Evolutionary conservation across 2,329 filamentous ascomycete genomes (phyloP).

Genomic region (Neopestalotiopsis rosae): DNA sequence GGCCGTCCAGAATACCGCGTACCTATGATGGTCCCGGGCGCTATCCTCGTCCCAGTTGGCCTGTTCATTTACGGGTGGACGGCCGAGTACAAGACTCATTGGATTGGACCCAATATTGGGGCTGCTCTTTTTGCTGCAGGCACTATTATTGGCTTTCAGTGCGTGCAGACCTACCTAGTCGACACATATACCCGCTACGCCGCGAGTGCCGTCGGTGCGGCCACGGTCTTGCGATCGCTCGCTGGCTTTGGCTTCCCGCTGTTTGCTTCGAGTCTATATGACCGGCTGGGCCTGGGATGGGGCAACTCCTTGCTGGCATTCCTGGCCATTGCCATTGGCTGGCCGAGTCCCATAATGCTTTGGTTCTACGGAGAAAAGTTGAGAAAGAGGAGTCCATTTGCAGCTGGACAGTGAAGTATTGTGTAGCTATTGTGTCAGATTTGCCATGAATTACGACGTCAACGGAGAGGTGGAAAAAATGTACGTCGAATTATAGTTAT

Average conservation of each 20-base stretch:
- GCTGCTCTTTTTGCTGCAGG: slow-evolving; percentile 43
- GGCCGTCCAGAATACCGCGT: slow-evolving; percentile 49
- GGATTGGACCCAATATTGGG: slow-evolving; percentile 53
- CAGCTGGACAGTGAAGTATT: slow-evolving; percentile 29
- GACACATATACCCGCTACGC: slow-evolving; percentile 53
- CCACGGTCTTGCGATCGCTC: slow-evolving; percentile 50
- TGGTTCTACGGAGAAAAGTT: slow-evolving; percentile 44
- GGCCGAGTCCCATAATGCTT: slow-evolving; percentile 51
- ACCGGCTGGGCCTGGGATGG: slow-evolving; percentile 51
- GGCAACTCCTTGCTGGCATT: slow-evolving; percentile 51
- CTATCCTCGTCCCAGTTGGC: slow-evolving; percentile 47
- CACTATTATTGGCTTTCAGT: slow-evolving; percentile 48
- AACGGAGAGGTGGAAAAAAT: neutral
- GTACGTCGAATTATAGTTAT: slow-evolving; percentile 1
- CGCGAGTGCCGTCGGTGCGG: slow-evolving; percentile 50
- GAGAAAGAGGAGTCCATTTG: slow-evolving; percentile 40
- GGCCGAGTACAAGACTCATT: slow-evolving; percentile 46
- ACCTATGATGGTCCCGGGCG: slow-evolving; percentile 46
- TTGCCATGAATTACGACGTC: neutral
- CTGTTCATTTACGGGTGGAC: slow-evolving; percentile 53
- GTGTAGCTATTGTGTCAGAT: too few relatives aligned
- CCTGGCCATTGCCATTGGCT: slow-evolving; percentile 55
- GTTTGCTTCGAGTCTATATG: slow-evolving; percentile 54
- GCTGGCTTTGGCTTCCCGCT: slow-evolving; percentile 59
- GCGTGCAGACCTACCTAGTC: slow-evolving; percentile 52